Percentiles rank a stretch among this genome's conserved stretches.
Evolutionary conservation across 805 yeast genomes (phyloP).

Genomic region (Wickerhamomyces tratensis): DNA sequence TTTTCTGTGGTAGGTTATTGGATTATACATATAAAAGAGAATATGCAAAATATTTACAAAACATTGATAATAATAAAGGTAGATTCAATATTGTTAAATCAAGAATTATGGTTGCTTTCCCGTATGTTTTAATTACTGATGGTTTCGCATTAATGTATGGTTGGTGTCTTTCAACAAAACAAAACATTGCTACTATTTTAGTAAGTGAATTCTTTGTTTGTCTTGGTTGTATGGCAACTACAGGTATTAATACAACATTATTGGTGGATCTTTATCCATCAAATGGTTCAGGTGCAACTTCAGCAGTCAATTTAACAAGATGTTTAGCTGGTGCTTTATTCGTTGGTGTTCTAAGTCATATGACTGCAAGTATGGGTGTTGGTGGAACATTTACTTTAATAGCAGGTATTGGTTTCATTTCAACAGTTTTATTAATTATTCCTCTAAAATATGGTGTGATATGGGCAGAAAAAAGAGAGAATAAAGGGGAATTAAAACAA

Average conservation of each 20-base stretch:
- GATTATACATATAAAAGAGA: slow-evolving; percentile 37
- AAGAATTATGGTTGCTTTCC: slow-evolving; percentile 39
- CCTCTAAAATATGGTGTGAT: slow-evolving; percentile 23
- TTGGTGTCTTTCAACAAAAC: slow-evolving; percentile 52
- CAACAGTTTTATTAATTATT: slow-evolving; percentile 15
- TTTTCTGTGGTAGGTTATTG: slow-evolving; percentile 45
- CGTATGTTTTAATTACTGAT: slow-evolving; percentile 29
- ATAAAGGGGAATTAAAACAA: too few relatives aligned
- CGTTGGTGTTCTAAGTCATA: slow-evolving; percentile 53
- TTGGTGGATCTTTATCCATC: slow-evolving; percentile 71
- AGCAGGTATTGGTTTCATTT: slow-evolving; percentile 34
- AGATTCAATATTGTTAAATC: slow-evolving; percentile 45
- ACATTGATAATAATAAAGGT: slow-evolving; percentile 7
- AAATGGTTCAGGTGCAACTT: slow-evolving; percentile 63
- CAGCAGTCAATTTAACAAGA: slow-evolving; percentile 62
- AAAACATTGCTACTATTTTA: slow-evolving; percentile 44
- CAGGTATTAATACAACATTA: slow-evolving; percentile 53
- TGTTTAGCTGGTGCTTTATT: slow-evolving; percentile 68
- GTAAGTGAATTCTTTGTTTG: slow-evolving; percentile 51
- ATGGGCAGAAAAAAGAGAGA: slow-evolving; percentile 16
- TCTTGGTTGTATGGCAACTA: slow-evolving; percentile 44
- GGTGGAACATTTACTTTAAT: slow-evolving; percentile 79
- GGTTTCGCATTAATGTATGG: slow-evolving; percentile 49
- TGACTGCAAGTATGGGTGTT: slow-evolving; percentile 45
- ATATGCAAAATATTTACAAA: slow-evolving; percentile 16